Evolutionary conservation across 2,329 filamentous ascomycete genomes (phyloP).

Genomic region (Macrophomina phaseolina): DNA sequence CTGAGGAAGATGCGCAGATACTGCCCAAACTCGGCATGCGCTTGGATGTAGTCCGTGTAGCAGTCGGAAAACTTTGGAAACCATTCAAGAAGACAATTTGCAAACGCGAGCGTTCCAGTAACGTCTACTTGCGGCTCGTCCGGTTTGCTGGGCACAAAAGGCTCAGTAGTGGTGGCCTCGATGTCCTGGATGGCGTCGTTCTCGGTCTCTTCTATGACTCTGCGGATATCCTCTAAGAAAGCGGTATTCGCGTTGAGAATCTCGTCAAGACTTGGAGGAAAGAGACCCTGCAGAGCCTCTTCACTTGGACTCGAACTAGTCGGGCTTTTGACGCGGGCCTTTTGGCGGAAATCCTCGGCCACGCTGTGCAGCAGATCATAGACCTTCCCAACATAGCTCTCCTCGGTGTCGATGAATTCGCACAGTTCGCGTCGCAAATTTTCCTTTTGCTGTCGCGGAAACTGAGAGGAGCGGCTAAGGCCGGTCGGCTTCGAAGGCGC

Average conservation of each 20-base stretch:
- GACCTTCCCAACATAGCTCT: constrained; percentile 89
- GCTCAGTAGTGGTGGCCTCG: constrained; percentile 54
- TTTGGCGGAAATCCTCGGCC: constrained; percentile 77
- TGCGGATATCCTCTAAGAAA: constrained; percentile 78
- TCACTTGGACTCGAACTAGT: constrained; percentile 73
- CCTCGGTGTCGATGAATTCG: constrained; percentile 91
- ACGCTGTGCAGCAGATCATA: constrained; percentile 82
- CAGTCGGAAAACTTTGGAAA: constrained; percentile 90
- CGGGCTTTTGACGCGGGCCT: constrained; percentile 63
- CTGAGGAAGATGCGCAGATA: constrained; percentile 78
- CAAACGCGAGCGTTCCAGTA: constrained; percentile 78
- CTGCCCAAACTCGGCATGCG: constrained; percentile 85
- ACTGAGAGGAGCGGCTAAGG: constrained; percentile 76
- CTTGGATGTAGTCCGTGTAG: constrained; percentile 91
- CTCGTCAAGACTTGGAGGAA: constrained; percentile 78
- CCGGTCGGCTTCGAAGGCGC: constrained; percentile 87
- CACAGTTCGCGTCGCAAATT: constrained; percentile 85
- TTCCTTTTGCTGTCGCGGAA: constrained; percentile 81
- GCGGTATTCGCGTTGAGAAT: constrained; percentile 82
- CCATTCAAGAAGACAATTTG: constrained; percentile 84
- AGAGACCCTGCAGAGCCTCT: constrained; percentile 75
- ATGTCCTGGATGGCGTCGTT: constrained; percentile 79
- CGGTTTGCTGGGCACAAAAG: neutral
- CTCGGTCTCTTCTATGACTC: constrained; percentile 81
- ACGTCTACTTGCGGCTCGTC: constrained; percentile 59